Conservation (phyloP, 2,329 filamentous ascomycete species). For the Diaporthe citriasiana region DNA sequence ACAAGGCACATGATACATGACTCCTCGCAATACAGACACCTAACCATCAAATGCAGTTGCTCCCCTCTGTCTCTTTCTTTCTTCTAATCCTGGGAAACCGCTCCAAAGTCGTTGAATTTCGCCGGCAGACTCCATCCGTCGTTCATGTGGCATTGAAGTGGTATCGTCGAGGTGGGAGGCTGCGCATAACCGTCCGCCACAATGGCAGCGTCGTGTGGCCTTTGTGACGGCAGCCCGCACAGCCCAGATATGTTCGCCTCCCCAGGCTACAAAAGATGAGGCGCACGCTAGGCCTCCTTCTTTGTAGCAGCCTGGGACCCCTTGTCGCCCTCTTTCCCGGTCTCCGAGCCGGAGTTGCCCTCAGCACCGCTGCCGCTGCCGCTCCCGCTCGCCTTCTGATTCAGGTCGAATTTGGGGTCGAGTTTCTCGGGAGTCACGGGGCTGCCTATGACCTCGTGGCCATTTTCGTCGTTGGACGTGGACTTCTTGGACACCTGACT, state of each 20-base stretch:
- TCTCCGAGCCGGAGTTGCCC: not conserved
- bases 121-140: constrained; percentile 25
- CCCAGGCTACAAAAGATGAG: not conserved
- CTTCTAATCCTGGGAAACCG: constrained; percentile 32
- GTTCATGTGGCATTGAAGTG: constrained; percentile 22
- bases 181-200: not conserved
- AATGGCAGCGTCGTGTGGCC: not conserved
- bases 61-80: constrained; percentile 23
- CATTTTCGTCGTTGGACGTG: constrained; percentile 47
- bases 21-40: constrained; percentile 39
- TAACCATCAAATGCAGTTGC: constrained; percentile 37
- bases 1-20: constrained; percentile 33
- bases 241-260: not conserved
- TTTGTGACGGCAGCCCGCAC: not conserved
- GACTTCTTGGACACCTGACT: constrained; percentile 83
- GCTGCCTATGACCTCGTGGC: constrained; percentile 41
- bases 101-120: constrained; percentile 34
- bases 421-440: constrained; percentile 43
- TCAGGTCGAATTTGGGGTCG: constrained; percentile 40
- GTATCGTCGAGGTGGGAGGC: constrained; percentile 25
- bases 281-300: constrained; percentile 36
- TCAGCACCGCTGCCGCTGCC: not conserved
- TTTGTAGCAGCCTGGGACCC: constrained; percentile 34
- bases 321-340: constrained; percentile 20
- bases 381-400: constrained; percentile 30